These are phyloP conservation scores for Saccharomycopsis crataegensis DNA, from an alignment of 1,139 yeast species.

Conservation along the genomic window DNA sequence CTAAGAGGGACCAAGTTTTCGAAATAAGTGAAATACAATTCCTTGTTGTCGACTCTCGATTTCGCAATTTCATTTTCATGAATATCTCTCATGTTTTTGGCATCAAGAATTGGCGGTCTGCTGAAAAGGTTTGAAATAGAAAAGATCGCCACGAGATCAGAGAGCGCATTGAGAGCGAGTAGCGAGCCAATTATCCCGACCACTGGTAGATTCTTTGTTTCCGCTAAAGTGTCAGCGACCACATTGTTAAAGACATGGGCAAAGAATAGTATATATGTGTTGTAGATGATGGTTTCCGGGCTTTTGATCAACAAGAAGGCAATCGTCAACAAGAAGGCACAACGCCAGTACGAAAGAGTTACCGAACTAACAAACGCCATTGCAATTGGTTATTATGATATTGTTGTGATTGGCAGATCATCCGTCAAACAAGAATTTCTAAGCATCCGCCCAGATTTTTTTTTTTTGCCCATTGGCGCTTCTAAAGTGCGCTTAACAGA, in stretches of 20 bases:
- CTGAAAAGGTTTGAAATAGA: slow-evolving; percentile 9
- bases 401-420: neutral
- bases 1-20: slow-evolving; percentile 66
- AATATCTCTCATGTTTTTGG: slow-evolving; percentile 34
- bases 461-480: neutral
- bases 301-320: slow-evolving; percentile 38
- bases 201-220: slow-evolving; percentile 20
- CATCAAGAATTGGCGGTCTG: slow-evolving; percentile 26
- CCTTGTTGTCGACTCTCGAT: slow-evolving; percentile 14
- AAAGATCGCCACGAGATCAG: slow-evolving; percentile 17
- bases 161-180: slow-evolving; percentile 11
- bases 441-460: neutral
- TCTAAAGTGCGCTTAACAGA: neutral
- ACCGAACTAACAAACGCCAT: slow-evolving; percentile 57
- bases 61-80: slow-evolving; percentile 38
- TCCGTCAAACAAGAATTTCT: neutral
- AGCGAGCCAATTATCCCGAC: slow-evolving; percentile 18
- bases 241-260: slow-evolving; percentile 47
- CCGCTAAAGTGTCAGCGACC: slow-evolving; percentile 20
- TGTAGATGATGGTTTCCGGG: slow-evolving; percentile 35
- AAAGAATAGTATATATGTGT: slow-evolving; percentile 46
- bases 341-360: slow-evolving; percentile 42
- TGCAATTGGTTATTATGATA: neutral
- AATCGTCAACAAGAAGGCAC: slow-evolving; percentile 37
- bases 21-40: slow-evolving; percentile 37